Evolutionary conservation across 1,284 basidiomycete species (phyloP), one percentile per base, ranked within the genome.

Genomic region (Cutaneotrichosporon cavernicola): DNA sequence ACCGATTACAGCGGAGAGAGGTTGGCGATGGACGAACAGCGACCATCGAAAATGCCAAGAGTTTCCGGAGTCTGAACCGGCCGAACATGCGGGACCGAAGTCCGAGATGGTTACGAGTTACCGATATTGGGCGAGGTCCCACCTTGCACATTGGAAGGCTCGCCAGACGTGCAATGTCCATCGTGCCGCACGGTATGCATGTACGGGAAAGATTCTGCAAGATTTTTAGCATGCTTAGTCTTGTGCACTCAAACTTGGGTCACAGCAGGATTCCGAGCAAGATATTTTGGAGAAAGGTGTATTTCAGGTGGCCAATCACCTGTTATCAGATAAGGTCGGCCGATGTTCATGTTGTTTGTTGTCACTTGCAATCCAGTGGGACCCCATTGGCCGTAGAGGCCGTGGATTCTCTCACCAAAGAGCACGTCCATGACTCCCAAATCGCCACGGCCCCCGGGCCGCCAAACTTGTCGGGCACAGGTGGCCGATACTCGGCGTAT

Each of bases 261-360:
- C 26, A 26, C 26, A 2, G 26, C 26, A 26, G 26, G 26, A 26
- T 26, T 2, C 26, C 26, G 26, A 26, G 26, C 3, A 26, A 26
- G 26, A 3, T 26, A 26, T 26, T 26, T 26, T 26, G 26, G 26
- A 43, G 40, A 43, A 43, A 6, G 13, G 18, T 18, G 18, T 46
- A 4, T n/a, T 46, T 46, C 18, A 46, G 7, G 18, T 9, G 26
- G 26, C 49, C 49, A 50, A 50, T 50, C 49, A 50, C 49, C 49
- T 50, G 22, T 50, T 50, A 50, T 50, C 49, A 50, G 49, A 50
- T 50, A 50, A 50, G 49, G 26, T 50, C 49, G 49, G 49, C 49
- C 49, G 49, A 50, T 50, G 49, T 21, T 16, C 11, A 40, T 26
- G 26, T 3, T 26, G 2, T 2, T 2, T 26, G 26, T 26, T 26